Conservation (phyloP, 108 stramenopile genomes). For the Cyclotella sp. region DNA sequence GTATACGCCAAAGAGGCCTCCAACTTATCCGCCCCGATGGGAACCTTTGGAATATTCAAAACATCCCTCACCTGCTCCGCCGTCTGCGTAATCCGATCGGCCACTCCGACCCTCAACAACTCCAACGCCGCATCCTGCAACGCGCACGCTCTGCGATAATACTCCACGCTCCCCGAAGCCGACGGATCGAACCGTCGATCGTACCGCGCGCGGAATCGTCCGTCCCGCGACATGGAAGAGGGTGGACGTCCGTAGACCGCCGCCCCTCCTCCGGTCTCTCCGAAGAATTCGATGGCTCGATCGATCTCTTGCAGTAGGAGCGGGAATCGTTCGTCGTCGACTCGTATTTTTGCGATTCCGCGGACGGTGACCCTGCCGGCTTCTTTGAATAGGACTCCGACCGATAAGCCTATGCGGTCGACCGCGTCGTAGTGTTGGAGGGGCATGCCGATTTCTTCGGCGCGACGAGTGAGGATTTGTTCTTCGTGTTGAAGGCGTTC, state of each 20-base stretch:
- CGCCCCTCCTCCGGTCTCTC: conserved; percentile 57
- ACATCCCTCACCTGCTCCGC: conserved; percentile 66
- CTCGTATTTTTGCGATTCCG: conserved; percentile 78
- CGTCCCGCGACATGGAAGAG: neutral
- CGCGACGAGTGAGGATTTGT: conserved; percentile 64
- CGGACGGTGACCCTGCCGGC: conserved; percentile 64
- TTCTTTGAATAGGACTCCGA: conserved; percentile 82
- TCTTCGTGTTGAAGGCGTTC: conserved; percentile 88
- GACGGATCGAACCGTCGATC: conserved; percentile 13
- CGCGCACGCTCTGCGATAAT: conserved; percentile 79
- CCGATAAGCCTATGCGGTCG: conserved; percentile 71
- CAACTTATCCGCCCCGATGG: conserved; percentile 81
- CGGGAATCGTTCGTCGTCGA: conserved; percentile 78
- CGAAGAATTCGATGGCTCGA: conserved; percentile 83
- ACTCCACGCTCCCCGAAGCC: conserved; percentile 72
- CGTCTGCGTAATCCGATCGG: conserved; percentile 81
- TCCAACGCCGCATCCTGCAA: conserved; percentile 86
- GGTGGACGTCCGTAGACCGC: conserved; percentile 40
- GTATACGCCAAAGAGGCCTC: conserved; percentile 88
- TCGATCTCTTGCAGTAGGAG: conserved; percentile 74
- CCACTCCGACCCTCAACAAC: conserved; percentile 81
- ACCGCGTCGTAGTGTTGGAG: conserved; percentile 89
- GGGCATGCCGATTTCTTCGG: conserved; percentile 85
- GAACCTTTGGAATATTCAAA: conserved; percentile 62
- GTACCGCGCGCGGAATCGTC: neutral